These are phyloP conservation scores for Lojkania enalia DNA, from an alignment of 2,329 filamentous ascomycete species.

Conservation along the genomic window DNA sequence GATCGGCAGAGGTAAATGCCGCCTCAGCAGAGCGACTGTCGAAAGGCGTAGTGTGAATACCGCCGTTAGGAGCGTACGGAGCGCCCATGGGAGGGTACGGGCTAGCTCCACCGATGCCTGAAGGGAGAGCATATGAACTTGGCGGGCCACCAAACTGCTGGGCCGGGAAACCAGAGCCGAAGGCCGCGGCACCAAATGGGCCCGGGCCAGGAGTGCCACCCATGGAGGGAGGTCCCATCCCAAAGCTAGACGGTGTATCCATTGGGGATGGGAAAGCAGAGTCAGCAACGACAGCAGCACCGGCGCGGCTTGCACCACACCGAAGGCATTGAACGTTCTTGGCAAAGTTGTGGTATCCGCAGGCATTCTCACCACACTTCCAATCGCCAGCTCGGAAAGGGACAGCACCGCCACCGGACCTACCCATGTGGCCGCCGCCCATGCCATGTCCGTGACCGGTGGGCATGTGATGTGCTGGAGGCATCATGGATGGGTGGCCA, in stretches of 20 bases:
- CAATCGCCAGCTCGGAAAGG: constrained; percentile 98
- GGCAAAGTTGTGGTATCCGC: constrained; percentile 98
- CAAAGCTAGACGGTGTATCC: constrained; percentile 80
- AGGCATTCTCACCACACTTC: constrained; percentile 98
- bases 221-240: constrained; percentile 88
- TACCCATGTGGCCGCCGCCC: constrained; percentile 58
- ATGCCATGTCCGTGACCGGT: constrained; percentile 52
- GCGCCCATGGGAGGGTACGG: constrained; percentile 77
- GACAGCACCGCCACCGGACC: constrained; percentile 83
- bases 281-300: constrained; percentile 91
- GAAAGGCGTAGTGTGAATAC: constrained; percentile 83
- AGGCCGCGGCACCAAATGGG: constrained; percentile 71
- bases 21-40: constrained; percentile 93
- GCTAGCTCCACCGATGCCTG: constrained; percentile 77
- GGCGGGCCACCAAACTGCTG: constrained; percentile 88
- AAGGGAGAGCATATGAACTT: constrained; percentile 87
- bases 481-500: constrained; percentile 64
- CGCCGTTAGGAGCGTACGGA: constrained; percentile 75
- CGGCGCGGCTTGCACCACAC: constrained; percentile 91
- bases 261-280: constrained; percentile 89
- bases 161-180: constrained; percentile 63
- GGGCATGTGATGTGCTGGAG: constrained; percentile 65
- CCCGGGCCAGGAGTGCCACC: constrained; percentile 70
- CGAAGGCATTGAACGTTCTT: constrained; percentile 98
- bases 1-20: constrained; percentile 86